Conservation (phyloP, 805 yeast species). For the Myxozyma neotropica region DNA sequence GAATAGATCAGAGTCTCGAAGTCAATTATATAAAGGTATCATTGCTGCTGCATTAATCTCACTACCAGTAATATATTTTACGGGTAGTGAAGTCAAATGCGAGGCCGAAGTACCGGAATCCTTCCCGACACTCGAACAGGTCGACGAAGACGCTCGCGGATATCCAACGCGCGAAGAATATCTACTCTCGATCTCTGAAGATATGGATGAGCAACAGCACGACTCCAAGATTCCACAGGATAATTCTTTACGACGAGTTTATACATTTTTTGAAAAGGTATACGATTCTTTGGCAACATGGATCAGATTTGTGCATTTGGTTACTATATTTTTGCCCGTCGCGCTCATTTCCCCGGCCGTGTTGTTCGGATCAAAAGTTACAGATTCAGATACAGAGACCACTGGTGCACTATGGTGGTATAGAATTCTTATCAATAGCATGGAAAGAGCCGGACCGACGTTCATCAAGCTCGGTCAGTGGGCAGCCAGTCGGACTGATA, state of each 20-base stretch:
- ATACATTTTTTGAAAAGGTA: background rate
- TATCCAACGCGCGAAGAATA: conserved; percentile 29
- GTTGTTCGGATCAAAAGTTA: conserved; percentile 50
- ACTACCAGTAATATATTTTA: background rate
- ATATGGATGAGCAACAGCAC: conserved; percentile 1
- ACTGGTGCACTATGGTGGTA: conserved; percentile 76
- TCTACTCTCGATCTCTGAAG: conserved; percentile 20
- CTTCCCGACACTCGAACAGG: conserved; percentile 23
- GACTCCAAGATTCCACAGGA: background rate
- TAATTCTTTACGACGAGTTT: background rate
- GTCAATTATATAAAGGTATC: background rate
- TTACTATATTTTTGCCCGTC: conserved; percentile 70
- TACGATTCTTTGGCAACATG: conserved; percentile 48
- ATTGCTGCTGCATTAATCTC: background rate
- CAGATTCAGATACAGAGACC: conserved; percentile 44
- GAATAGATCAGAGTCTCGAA: background rate
- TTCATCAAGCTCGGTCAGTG: conserved; percentile 85
- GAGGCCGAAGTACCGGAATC: background rate
- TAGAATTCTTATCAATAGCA: conserved; percentile 58
- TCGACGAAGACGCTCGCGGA: conserved; percentile 1
- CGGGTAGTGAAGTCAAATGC: conserved; percentile 1
- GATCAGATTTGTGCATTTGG: conserved; percentile 68
- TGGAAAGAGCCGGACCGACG: conserved; percentile 90
- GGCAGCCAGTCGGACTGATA: conserved; percentile 97
- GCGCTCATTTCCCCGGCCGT: conserved; percentile 63